Conservation (phyloP, 2,329 filamentous ascomycete species). For the Alternaria conjuncta region DNA sequence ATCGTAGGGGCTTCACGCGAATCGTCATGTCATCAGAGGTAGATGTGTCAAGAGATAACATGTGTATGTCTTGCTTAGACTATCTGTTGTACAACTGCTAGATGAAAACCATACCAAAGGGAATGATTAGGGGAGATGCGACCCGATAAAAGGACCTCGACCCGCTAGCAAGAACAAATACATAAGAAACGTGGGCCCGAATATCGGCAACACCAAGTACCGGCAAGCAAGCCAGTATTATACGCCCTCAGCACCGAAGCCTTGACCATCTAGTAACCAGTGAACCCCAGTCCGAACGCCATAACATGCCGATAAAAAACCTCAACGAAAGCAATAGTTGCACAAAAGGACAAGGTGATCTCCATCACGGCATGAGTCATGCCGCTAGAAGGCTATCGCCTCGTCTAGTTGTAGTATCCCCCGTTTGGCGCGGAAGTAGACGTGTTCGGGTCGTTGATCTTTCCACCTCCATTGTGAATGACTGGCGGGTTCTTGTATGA, state of each 20-base stretch:
- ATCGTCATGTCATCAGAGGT: too few relatives aligned
- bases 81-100: neutral
- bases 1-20: too few relatives aligned
- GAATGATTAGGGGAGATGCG: conserved; percentile 8
- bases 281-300: neutral
- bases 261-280: neutral
- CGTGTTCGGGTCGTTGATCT: conserved; percentile 36
- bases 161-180: neutral
- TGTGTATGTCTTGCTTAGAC: neutral
- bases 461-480: conserved; percentile 40
- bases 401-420: conserved; percentile 37
- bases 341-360: neutral
- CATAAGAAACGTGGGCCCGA: neutral
- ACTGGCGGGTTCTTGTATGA: conserved; percentile 39
- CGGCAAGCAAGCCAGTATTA: neutral
- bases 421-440: conserved; percentile 36
- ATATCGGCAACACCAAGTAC: neutral
- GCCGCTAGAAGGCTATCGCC: neutral
- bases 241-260: neutral
- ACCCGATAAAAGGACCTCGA: conserved; percentile 9
- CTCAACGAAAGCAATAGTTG: neutral
- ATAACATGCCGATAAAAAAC: neutral
- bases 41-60: neutral
- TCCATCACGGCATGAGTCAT: neutral
- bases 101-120: neutral